Evolutionary conservation across 164 flowering plant genomes (phyloP), one percentile per base, ranked within the genome.

Genomic region (Macadamia integrifolia): DNA sequence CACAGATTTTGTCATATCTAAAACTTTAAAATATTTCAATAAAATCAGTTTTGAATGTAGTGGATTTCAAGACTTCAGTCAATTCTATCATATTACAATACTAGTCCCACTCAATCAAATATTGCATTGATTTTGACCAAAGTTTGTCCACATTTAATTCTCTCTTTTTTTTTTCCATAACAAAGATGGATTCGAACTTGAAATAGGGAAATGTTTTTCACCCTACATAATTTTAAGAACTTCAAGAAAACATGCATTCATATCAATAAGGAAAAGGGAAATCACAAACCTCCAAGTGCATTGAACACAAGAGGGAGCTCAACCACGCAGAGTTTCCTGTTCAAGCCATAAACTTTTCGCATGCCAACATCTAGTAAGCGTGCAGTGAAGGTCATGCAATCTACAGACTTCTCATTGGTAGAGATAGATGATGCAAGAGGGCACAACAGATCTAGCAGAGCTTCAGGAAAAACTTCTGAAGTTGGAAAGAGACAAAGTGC

Each of bases 311-410:
- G 43, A 46, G 98, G 98, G 61, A 95, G 93, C 81, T 91, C 92
- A 35, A 76, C 81, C 0, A 85, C 80, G 48, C 92, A 89, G 0
- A 79, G 69, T 71, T 89, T 76, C 69, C 93, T 78, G 72, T 91
- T 82, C 14, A 87, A 71, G 15, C 78, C 62, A 81, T 80, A 86
- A 40, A 85, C 85, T 77, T 83, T 95, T 62, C 43, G 75, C 80
- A 89, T 84, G 64, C 97, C 98, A 72, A 72, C 84, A 81, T 82
- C 91, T 57, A 95, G 83, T 75, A 92, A 75, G 15, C 98, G 92
- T 67, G 87, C 86, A 53, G 85, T 84, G 68, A 80, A 83, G 8
- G 92, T 86, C 91, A 92, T 75, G 69, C 64, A 79, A 84, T 91
- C 98, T 1, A 77, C 90, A 66, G 92, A 81, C 15, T 83, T 85